Percentiles rank a stretch among this genome's conserved stretches.
These are phyloP conservation scores for Diaporthe amygdali DNA, from an alignment of 2,329 filamentous ascomycete genomes.

Conservation along the genomic window DNA sequence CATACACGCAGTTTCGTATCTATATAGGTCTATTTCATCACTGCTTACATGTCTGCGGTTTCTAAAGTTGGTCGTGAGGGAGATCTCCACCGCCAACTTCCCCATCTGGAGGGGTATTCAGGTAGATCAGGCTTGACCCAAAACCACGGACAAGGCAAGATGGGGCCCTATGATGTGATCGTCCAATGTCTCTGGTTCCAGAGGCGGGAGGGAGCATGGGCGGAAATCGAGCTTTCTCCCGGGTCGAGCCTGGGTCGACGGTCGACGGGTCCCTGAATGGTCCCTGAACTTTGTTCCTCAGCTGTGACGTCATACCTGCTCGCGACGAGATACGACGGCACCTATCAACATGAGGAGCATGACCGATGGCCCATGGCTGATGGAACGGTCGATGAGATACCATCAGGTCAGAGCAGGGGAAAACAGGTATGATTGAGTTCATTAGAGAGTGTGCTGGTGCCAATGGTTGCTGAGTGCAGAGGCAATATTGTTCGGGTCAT, in stretches of 20 bases:
- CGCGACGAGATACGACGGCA: neutral
- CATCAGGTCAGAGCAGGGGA: too few relatives aligned
- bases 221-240: neutral
- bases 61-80: neutral
- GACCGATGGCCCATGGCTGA: too few relatives aligned
- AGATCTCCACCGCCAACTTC: neutral
- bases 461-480: neutral
- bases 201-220: too few relatives aligned
- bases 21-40: too few relatives aligned
- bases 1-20: too few relatives aligned
- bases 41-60: neutral
- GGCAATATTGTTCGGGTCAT: neutral
- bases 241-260: neutral
- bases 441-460: too few relatives aligned
- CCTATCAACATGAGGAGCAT: neutral
- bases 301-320: neutral
- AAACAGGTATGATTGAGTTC: too few relatives aligned
- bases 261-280: neutral
- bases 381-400: too few relatives aligned
- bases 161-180: slow-evolving; percentile 2
- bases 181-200: neutral
- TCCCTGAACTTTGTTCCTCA: neutral
- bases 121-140: neutral
- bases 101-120: neutral
- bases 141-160: neutral